Percentiles rank a stretch among this genome's conserved stretches.
These are phyloP conservation scores for Thermothelomyces thermophilus DNA, from an alignment of 2,329 filamentous ascomycete genomes.

Conservation along the genomic window DNA sequence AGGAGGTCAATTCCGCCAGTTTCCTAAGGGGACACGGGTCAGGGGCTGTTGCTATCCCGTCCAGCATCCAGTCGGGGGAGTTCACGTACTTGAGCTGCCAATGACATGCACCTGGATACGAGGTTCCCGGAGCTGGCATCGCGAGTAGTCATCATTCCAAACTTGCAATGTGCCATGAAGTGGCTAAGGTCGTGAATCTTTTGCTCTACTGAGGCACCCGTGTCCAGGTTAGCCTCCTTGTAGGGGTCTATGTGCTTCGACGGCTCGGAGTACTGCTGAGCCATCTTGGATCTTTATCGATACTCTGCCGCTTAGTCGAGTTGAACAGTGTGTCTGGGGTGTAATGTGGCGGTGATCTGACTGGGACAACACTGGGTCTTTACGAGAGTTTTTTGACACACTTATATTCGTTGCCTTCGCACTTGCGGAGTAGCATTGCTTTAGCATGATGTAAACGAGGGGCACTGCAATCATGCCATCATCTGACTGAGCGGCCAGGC, in stretches of 20 bases:
- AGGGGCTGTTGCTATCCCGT: neutral
- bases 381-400: neutral
- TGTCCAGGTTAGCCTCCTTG: slow-evolving; percentile 63
- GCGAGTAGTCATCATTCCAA: slow-evolving; percentile 82
- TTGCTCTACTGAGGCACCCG: slow-evolving; percentile 56
- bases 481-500: too few relatives aligned
- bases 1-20: slow-evolving; percentile 71
- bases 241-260: slow-evolving; percentile 68
- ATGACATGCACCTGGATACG: slow-evolving; percentile 77
- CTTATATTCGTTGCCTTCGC: too few relatives aligned
- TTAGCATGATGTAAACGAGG: too few relatives aligned
- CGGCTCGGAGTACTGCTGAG: slow-evolving; percentile 47
- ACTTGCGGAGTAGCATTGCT: too few relatives aligned
- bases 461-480: too few relatives aligned
- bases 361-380: too few relatives aligned
- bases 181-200: slow-evolving; percentile 68
- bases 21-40: slow-evolving; percentile 48
- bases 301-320: neutral
- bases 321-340: neutral
- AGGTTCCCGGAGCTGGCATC: slow-evolving; percentile 58
- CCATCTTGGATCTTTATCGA: slow-evolving; percentile 12
- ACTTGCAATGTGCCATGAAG: slow-evolving; percentile 70
- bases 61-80: neutral
- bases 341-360: too few relatives aligned
- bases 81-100: slow-evolving; percentile 63